A percentile compares a stretch with the other conserved stretches of the same genome.
Conservation (phyloP, 768 basidiomycete genomes). For the Russula emetica region DNA sequence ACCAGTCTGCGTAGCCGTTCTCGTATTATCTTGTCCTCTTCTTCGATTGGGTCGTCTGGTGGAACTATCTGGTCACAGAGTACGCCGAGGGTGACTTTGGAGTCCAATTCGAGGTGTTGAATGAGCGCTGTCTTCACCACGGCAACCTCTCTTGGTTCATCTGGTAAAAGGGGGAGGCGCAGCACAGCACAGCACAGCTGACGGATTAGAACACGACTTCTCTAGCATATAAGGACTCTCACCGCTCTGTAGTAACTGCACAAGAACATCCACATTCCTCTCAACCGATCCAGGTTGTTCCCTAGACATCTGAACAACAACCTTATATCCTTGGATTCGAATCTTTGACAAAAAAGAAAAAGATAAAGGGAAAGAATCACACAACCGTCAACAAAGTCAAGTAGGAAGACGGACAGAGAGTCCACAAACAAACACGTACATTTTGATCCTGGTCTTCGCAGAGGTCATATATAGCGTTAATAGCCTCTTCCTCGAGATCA, state of each 20-base stretch:
- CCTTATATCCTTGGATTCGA: constrained; percentile 62
- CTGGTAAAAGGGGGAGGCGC: constrained; percentile 34
- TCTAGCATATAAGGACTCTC: constrained; percentile 30
- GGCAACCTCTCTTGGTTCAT: constrained; percentile 60
- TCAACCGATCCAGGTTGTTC: constrained; percentile 57
- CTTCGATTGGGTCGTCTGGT: constrained; percentile 47
- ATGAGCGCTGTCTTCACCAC: constrained; percentile 57
- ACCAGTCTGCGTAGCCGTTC: constrained; percentile 57
- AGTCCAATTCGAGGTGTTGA: constrained; percentile 62
- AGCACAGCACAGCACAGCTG: too few relatives aligned
- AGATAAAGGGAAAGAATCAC: neutral
- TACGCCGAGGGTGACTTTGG: constrained; percentile 56
- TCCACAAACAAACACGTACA: constrained; percentile 36
- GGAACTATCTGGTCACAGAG: constrained; percentile 64
- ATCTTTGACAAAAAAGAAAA: too few relatives aligned
- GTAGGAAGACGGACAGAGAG: neutral
- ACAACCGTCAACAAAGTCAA: neutral
- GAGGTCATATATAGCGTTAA: constrained; percentile 73
- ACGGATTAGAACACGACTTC: neutral
- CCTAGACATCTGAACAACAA: constrained; percentile 49
- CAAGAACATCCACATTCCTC: constrained; percentile 67
- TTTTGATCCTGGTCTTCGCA: constrained; percentile 62
- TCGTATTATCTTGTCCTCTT: constrained; percentile 54
- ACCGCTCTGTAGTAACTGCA: constrained; percentile 76
- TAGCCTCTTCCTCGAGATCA: constrained; percentile 68